Conservation (phyloP, 1,284 basidiomycete species). For the Tranzscheliella williamsii region DNA sequence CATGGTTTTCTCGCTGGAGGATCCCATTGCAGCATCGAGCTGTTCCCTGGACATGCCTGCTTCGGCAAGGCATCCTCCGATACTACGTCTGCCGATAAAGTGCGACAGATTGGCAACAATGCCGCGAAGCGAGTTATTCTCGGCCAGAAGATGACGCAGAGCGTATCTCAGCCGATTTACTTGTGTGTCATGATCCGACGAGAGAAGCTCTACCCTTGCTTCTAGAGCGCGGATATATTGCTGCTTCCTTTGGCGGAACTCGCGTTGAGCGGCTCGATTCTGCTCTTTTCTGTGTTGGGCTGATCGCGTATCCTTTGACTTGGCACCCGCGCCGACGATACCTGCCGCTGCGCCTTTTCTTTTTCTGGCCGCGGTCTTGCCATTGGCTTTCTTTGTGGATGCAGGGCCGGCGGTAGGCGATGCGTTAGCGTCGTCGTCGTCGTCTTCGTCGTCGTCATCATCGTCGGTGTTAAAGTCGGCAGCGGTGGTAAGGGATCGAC, state of each 20-base stretch:
- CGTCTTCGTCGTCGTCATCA: conserved; percentile 38
- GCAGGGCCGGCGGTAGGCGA: conserved; percentile 9
- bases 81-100: conserved; percentile 44
- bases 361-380: conserved; percentile 8
- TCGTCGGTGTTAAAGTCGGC: conserved; percentile 25
- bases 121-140: conserved; percentile 50
- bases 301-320: conserved; percentile 27
- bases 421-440: conserved; percentile 36
- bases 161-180: conserved; percentile 48
- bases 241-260: conserved; percentile 56
- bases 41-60: conserved; percentile 34
- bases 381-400: conserved; percentile 11
- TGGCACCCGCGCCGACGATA: conserved; percentile 5
- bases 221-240: conserved; percentile 56
- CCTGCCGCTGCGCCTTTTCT: conserved; percentile 8
- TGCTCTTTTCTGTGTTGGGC: conserved; percentile 48
- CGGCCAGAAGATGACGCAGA: conserved; percentile 42
- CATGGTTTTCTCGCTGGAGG: conserved; percentile 47
- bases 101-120: conserved; percentile 40
- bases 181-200: conserved; percentile 52
- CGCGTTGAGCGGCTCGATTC: conserved; percentile 53
- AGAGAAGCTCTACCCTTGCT: conserved; percentile 51
- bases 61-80: conserved; percentile 44
- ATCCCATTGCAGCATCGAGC: conserved; percentile 36
- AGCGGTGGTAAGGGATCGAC: conserved; percentile 5